Percentiles rank a stretch among this genome's conserved stretches.
Conservation (phyloP, 1,284 basidiomycete genomes). For the Moesziomyces parantarcticus region DNA sequence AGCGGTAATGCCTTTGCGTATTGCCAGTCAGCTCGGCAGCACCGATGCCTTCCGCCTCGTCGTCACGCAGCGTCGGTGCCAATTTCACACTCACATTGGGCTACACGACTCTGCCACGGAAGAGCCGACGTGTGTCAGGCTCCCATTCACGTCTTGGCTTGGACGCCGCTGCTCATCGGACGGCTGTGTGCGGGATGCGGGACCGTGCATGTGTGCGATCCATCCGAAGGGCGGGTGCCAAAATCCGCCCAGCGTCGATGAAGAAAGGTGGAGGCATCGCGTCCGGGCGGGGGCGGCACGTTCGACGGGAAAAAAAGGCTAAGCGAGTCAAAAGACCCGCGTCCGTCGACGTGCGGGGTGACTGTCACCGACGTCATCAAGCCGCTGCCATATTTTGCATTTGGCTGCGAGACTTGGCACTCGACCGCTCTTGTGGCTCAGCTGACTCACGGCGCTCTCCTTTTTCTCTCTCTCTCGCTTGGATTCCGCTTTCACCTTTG, state of each 20-base stretch:
- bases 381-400: not conserved
- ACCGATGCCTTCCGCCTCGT: not conserved
- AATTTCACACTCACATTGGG: too few species aligned
- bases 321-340: too few species aligned
- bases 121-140: not conserved
- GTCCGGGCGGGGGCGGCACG: not conserved
- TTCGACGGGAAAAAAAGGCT: not conserved
- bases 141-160: not conserved
- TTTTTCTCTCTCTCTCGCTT: not conserved
- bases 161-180: not conserved
- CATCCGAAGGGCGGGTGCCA: not conserved
- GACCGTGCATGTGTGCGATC: not conserved
- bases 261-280: too few species aligned
- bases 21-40: not conserved
- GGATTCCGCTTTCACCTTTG: not conserved
- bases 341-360: constrained; percentile 19
- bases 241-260: too few species aligned
- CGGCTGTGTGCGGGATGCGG: too few species aligned
- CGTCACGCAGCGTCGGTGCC: not conserved
- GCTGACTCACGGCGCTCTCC: constrained; percentile 13
- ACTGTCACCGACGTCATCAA: constrained; percentile 44
- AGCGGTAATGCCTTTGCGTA: too few species aligned
- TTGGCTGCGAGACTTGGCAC: not conserved
- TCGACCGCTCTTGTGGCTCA: not conserved
- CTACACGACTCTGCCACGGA: not conserved